phyloP scores from a whole-genome alignment of 1,284 basidiomycete species.

The Bjerkandera adusta region DNA sequence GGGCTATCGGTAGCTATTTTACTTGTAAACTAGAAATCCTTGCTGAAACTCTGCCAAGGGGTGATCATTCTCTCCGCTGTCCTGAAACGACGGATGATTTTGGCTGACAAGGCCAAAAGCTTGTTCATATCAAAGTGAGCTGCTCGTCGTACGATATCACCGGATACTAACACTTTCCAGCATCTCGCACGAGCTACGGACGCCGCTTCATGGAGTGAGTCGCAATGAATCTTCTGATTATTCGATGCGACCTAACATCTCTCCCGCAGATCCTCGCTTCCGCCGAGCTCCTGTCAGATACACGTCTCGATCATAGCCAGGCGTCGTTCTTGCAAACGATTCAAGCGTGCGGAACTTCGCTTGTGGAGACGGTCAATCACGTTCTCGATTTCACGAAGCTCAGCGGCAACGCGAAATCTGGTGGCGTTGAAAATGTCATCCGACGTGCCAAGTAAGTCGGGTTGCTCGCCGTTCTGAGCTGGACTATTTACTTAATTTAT shows the following conservation, averaged over 20 bases:
- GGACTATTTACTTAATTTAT: too few relatives aligned
- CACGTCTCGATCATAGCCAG: slow-evolving; percentile 78
- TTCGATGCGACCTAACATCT: slow-evolving; percentile 11
- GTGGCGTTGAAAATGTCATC: slow-evolving; percentile 74
- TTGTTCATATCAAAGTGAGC: slow-evolving; percentile 86
- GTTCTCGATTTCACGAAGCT: slow-evolving; percentile 96
- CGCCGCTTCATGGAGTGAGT: slow-evolving; percentile 81
- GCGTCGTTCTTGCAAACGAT: slow-evolving; percentile 87
- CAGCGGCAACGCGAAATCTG: slow-evolving; percentile 81
- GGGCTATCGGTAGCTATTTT: slow-evolving; percentile 66
- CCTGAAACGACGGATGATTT: slow-evolving; percentile 87
- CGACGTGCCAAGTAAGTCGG: slow-evolving; percentile 58
- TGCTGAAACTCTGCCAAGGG: slow-evolving; percentile 39
- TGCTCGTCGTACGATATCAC: slow-evolving; percentile 6
- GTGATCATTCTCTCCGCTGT: slow-evolving; percentile 95
- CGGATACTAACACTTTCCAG: slow-evolving; percentile 37
- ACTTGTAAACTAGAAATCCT: neutral
- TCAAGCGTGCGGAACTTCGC: slow-evolving; percentile 82
- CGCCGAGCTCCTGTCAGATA: slow-evolving; percentile 86
- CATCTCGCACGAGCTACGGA: slow-evolving; percentile 92
- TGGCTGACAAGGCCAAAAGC: slow-evolving; percentile 92
- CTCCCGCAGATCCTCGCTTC: slow-evolving; percentile 75
- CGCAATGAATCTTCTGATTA: neutral
- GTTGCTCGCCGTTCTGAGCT: slow-evolving; percentile 21
- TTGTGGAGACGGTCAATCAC: slow-evolving; percentile 91